Conservation (phyloP, 108 stramenopile species). For the Nitzschia sp. region DNA sequence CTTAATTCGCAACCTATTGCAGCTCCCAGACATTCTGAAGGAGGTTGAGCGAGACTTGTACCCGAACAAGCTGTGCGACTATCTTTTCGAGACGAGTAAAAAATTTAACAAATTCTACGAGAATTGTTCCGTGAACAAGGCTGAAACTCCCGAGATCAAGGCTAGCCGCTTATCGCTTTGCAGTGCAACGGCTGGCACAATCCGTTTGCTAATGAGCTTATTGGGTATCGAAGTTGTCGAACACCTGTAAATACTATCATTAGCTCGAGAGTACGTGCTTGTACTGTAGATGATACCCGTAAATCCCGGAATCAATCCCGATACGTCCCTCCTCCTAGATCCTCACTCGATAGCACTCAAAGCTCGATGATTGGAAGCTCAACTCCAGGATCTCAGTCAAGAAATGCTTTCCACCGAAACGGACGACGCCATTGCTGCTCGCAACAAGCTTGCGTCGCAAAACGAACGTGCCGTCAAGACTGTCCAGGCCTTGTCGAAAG, state of each 20-base stretch:
- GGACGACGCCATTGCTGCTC: background rate
- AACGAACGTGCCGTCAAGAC: conserved; percentile 13
- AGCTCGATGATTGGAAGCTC: background rate
- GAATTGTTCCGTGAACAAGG: conserved; percentile 89
- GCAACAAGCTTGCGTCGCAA: background rate
- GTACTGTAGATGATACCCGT: too few species aligned
- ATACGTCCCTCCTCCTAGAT: too few species aligned
- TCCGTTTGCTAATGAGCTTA: conserved; percentile 78
- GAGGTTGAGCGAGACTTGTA: conserved; percentile 90
- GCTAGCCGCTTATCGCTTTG: conserved; percentile 89
- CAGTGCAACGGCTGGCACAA: conserved; percentile 87
- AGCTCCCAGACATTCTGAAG: conserved; percentile 76
- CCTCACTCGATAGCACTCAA: too few species aligned
- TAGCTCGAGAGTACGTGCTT: too few species aligned
- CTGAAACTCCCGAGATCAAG: conserved; percentile 75
- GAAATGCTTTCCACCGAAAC: background rate
- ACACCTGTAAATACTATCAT: too few species aligned
- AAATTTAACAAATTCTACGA: conserved; percentile 91
- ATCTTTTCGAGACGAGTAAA: conserved; percentile 89
- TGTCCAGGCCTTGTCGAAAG: conserved; percentile 1
- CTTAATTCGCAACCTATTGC: conserved; percentile 86
- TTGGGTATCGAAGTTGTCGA: conserved; percentile 94
- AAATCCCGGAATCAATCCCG: too few species aligned
- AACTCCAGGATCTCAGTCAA: too few species aligned
- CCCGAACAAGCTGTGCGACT: conserved; percentile 94